Percentiles rank a stretch among this genome's conserved stretches.
Evolutionary conservation across 1,284 basidiomycete species (phyloP).

Genomic region (Ceratobasidium sp.): DNA sequence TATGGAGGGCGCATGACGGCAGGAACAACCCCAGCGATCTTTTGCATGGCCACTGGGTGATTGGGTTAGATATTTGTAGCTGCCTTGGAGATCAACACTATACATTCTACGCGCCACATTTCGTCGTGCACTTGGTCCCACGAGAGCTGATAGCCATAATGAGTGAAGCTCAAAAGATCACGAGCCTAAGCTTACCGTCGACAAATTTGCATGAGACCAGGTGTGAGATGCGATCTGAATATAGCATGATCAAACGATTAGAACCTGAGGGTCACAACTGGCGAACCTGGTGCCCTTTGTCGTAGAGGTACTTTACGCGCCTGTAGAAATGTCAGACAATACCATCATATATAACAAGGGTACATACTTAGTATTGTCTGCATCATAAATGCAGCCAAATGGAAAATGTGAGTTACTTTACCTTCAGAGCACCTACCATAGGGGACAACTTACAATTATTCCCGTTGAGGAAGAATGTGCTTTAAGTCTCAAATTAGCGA

Average conservation of each 20-base stretch:
- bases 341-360: not conserved
- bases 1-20: constrained; percentile 43
- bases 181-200: not conserved
- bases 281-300: constrained; percentile 39
- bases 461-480: constrained; percentile 22
- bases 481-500: not conserved
- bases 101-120: constrained; percentile 35
- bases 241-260: not conserved
- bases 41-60: constrained; percentile 38
- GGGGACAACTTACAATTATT: constrained; percentile 15
- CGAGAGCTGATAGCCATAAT: constrained; percentile 1
- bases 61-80: too few relatives aligned
- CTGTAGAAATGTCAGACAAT: not conserved
- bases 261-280: not conserved
- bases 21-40: constrained; percentile 37
- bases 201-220: constrained; percentile 13
- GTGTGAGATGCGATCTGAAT: constrained; percentile 39
- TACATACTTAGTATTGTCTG: constrained; percentile 32
- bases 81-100: not conserved
- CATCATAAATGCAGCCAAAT: constrained; percentile 40
- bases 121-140: constrained; percentile 42
- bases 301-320: constrained; percentile 33
- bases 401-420: not conserved
- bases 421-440: not conserved
- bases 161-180: not conserved